Base-by-base conservation (phyloP, 176 grass and related monocot genomes). In the Raddia distichophylla region DNA sequence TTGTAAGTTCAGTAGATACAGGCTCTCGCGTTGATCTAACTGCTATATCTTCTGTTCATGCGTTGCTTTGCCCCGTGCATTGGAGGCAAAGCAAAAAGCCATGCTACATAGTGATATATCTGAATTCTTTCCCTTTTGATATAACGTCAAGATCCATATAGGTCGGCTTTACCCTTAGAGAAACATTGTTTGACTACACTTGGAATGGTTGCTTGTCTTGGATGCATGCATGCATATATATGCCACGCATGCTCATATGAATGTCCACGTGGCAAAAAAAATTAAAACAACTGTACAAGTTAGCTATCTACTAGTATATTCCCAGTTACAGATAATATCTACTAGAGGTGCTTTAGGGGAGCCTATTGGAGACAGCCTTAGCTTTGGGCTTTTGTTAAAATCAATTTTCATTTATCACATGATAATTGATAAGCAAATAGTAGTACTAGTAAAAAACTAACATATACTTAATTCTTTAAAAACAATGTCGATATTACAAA, bases 51-150 rank as follows among this genome's bases (percentile, higher is more conserved):
- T 78, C 12, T 52, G 27, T 42, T 47, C 46, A 27, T 72, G 34
- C 11, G 71, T 77, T 16, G 61, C 61, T 75, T 75, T 67, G 27
- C 18, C 13, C n/a, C 13, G 37, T 32, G 3, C 58, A 86, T 34
- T 5, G 9, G 12, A 73, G 57, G 65, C 17, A 86, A 86, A 86
- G 60, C 35, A 64, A 86, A n/a, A 80, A 55, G 67, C 37, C 65
- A 65, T 54, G 66, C 6, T 52, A 60, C 12, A 45, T 20, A 54
- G 27, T 3, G 2, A 2, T 6, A 57, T 10, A 35, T 73, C 54
- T 64, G 19, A 65, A 32, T 71, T 80, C 14, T 72, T 78, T 9
- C 35, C 18, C 14, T 71, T 18, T 73, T 34, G 11, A 54, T 34
- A 57, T 46, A 5, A 37, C 17, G 22, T 77, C 64, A 49, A 27